Conservation (phyloP, 495 filamentous ascomycete species). For the Talaromyces liani region DNA sequence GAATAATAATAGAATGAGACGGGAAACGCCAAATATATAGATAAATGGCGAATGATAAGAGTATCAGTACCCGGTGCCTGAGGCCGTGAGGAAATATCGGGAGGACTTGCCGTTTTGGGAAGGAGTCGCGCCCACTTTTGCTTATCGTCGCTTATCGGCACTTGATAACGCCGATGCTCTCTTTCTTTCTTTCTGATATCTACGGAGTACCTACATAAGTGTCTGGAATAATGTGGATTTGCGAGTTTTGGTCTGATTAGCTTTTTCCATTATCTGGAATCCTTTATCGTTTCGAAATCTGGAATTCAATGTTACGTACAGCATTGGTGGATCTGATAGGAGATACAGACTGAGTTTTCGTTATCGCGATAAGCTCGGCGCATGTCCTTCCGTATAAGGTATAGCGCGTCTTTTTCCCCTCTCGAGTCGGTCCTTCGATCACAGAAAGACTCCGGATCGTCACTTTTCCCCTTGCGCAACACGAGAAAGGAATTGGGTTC, state of each 20-base stretch:
- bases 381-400: constrained; percentile 10
- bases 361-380: constrained; percentile 5
- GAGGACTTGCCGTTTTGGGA: constrained; percentile 21
- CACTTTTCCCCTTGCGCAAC: background rate
- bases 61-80: background rate
- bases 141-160: background rate
- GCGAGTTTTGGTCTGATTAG: constrained; percentile 2
- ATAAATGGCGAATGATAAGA: background rate
- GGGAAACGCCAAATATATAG: background rate
- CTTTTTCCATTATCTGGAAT: background rate
- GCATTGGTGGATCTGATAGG: background rate
- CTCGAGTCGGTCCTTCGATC: background rate
- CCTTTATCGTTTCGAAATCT: background rate
- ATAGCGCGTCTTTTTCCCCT: constrained; percentile 6
- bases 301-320: background rate
- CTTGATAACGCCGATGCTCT: background rate
- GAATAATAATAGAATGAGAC: background rate
- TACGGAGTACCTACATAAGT: too few species aligned
- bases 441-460: background rate
- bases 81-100: constrained; percentile 5
- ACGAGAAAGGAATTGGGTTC: background rate
- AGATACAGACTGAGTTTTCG: background rate
- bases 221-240: too few species aligned
- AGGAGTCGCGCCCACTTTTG: constrained; percentile 1
- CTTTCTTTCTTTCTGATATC: too few species aligned